Conservation (phyloP, 768 basidiomycete genomes). For the Scleroderma bovista region DNA sequence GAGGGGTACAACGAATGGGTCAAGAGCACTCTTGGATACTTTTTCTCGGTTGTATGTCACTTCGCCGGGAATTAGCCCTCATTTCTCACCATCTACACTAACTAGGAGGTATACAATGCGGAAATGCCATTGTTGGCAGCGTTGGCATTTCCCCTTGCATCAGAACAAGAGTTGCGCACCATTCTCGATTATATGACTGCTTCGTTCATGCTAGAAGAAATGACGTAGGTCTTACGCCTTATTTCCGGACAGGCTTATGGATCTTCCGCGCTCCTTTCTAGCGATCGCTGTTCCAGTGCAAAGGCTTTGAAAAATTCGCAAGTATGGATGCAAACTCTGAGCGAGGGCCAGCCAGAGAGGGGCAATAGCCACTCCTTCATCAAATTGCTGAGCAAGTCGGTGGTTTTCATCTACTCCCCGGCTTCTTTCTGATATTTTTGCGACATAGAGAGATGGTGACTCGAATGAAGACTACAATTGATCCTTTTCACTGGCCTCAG, state of each 20-base stretch:
- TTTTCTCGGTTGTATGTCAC: conserved; percentile 16
- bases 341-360: conserved; percentile 12
- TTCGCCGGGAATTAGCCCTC: background rate
- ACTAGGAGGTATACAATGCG: conserved; percentile 21
- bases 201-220: conserved; percentile 27
- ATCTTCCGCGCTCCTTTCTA: conserved; percentile 3
- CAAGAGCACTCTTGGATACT: conserved; percentile 15
- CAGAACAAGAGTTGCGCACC: conserved; percentile 13
- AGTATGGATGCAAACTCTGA: conserved; percentile 20
- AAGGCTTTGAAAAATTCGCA: conserved; percentile 11
- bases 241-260: background rate
- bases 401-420: background rate
- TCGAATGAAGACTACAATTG: conserved; percentile 17
- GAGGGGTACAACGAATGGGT: conserved; percentile 20
- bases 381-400: conserved; percentile 20
- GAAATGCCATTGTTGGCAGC: conserved; percentile 23
- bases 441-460: conserved; percentile 18
- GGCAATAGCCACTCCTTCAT: conserved; percentile 19
- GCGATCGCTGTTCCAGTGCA: conserved; percentile 22
- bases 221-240: conserved; percentile 15
- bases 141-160: conserved; percentile 19
- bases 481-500: conserved; percentile 25
- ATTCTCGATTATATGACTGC: conserved; percentile 25
- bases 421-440: background rate
- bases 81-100: background rate